A percentile compares a stretch with the other conserved stretches of the same genome.
Evolutionary conservation across 139 green algal genomes (phyloP).

Genomic region (Coccomyxa sp.): DNA sequence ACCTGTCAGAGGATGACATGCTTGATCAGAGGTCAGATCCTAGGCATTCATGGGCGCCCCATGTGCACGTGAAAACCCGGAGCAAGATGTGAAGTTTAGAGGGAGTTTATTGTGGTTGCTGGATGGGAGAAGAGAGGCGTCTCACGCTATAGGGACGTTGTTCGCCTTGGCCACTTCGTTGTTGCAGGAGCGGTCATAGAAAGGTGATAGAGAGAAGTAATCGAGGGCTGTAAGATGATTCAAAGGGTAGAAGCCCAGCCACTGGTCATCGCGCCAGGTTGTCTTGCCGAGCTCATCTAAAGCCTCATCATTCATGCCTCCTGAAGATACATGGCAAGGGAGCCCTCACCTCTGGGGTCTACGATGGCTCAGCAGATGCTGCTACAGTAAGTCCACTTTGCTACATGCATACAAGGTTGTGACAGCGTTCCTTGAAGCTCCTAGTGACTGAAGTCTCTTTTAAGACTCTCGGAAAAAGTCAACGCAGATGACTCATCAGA

Average conservation of each 20-base stretch:
- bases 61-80: too few relatives aligned
- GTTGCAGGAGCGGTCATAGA: conserved; percentile 74
- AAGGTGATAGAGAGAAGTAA: conserved; percentile 80
- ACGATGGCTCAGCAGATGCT: too few relatives aligned
- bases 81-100: too few relatives aligned
- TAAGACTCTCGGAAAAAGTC: too few relatives aligned
- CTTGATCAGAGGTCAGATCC: background rate
- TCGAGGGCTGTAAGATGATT: conserved; percentile 53
- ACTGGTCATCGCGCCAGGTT: conserved; percentile 46
- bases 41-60: background rate
- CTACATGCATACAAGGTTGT: too few relatives aligned
- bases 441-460: too few relatives aligned
- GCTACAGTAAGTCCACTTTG: too few relatives aligned
- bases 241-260: conserved; percentile 42
- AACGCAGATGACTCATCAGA: too few relatives aligned
- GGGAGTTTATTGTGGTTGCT: background rate
- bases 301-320: background rate
- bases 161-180: conserved; percentile 54
- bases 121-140: background rate
- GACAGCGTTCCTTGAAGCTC: too few relatives aligned
- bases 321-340: too few relatives aligned
- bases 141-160: conserved; percentile 31
- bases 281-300: background rate
- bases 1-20: background rate
- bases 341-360: too few relatives aligned